phyloP scores from a whole-genome alignment of 192 early-diverging fungal genomes.

The Geosiphon pyriformis region DNA sequence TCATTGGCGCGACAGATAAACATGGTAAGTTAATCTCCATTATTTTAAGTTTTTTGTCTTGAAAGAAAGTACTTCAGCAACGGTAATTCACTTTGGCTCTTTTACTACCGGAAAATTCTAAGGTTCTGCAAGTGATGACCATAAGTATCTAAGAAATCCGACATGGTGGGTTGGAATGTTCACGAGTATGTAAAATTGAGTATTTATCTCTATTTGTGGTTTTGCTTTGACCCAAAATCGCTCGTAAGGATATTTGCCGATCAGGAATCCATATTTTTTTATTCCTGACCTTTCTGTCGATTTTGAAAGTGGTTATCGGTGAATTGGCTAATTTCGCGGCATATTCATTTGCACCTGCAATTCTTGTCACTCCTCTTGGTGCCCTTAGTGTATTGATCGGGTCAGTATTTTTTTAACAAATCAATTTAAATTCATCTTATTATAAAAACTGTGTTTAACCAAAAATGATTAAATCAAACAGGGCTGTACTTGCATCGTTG shows the following conservation, averaged over 20 bases:
- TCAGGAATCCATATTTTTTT: conserved; percentile 4
- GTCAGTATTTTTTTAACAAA: conserved; percentile 28
- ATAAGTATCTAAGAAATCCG: conserved; percentile 78
- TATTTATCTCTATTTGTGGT: background rate
- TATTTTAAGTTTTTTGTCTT: no score
- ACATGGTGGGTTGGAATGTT: conserved; percentile 90
- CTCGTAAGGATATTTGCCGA: background rate
- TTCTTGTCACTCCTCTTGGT: conserved; percentile 91
- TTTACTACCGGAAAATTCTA: background rate
- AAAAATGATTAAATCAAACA: conserved; percentile 23
- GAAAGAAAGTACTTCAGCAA: no score
- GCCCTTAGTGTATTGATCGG: conserved; percentile 86
- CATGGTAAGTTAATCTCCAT: conserved; percentile 38
- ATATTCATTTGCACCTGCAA: conserved; percentile 93
- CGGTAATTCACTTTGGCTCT: background rate
- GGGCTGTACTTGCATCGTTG: conserved; percentile 78
- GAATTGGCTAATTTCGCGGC: conserved; percentile 93
- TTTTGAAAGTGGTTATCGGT: conserved; percentile 74
- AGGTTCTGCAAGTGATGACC: conserved; percentile 63
- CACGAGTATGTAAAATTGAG: conserved; percentile 51
- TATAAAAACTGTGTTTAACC: background rate
- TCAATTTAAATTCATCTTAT: background rate
- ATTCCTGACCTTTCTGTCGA: conserved; percentile 7
- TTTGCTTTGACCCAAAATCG: conserved; percentile 1
- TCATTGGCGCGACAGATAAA: conserved; percentile 68